A percentile compares a stretch with the other conserved stretches of the same genome.
These are phyloP conservation scores for Chlamydomonas reinhardtii DNA, from an alignment of 163 green algal species.

Conservation along the genomic window DNA sequence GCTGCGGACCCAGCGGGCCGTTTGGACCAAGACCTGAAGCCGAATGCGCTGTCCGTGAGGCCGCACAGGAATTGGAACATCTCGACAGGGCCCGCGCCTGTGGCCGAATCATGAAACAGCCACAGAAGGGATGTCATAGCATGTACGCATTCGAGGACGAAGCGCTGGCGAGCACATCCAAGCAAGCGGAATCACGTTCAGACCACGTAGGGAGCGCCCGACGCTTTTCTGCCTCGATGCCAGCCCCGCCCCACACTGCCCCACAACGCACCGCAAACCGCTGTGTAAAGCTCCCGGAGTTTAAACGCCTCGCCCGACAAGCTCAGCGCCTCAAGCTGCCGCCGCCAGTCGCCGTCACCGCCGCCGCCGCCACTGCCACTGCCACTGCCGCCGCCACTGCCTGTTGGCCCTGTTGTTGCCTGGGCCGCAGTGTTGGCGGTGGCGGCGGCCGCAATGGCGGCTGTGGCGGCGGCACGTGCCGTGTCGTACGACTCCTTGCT, in stretches of 20 bases:
- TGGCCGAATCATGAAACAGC: not conserved
- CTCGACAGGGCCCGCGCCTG: conserved; percentile 30
- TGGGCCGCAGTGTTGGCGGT: no score
- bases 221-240: no score
- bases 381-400: not conserved
- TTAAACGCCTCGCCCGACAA: conserved; percentile 26
- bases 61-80: conserved; percentile 49
- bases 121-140: no score
- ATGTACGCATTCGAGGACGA: no score
- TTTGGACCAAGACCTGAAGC: conserved; percentile 47
- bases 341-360: not conserved
- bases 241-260: no score
- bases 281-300: not conserved
- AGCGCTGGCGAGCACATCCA: no score
- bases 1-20: not conserved
- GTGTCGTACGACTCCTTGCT: not conserved
- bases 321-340: not conserved
- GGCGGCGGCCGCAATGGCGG: not conserved
- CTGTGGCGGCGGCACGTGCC: not conserved
- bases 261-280: not conserved
- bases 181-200: not conserved
- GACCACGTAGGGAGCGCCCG: no score
- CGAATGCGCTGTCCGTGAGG: conserved; percentile 41
- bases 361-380: not conserved
- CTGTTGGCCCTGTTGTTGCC: not conserved